Base-by-base conservation (phyloP, 495 filamentous ascomycete species). In the Bombardia bombarda region DNA sequence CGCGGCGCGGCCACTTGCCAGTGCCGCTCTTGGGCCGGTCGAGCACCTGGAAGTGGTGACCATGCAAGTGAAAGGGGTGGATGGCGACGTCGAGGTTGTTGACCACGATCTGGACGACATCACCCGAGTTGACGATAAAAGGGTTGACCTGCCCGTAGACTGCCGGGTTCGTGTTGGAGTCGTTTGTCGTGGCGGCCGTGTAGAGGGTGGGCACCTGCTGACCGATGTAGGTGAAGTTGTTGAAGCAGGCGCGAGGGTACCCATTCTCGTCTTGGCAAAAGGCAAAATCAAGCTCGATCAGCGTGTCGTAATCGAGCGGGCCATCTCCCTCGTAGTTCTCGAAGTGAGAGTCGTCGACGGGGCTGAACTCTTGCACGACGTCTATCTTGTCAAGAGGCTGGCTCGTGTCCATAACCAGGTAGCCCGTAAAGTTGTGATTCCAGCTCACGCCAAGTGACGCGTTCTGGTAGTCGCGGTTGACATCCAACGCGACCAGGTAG, bases 191-290 rank as follows among this genome's bases (percentile, higher is more conserved):
- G 8, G 86, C 62, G 1, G 75, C 86, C 0, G 82, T 80, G 66
- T 86, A 95, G 5, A 95, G 65, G 0, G 84, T 80, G 1, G 87
- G 87, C 1, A 93, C 88, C 49, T 82, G 80, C 38, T 86, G 85
- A 19, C 40, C 42, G 31, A 86, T 77, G 52, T 86, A 94, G 32
- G 81, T 82, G 34, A 82, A 68, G 50, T 80, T 74, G 56, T 92
- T 90, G 65, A 94, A 78, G 57, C 86, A 85, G 9, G 85, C 81
- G 33, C 67, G 78, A 46, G 83, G 83, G 38, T 79, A 79, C 4
- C 73, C 75, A 32, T 83, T 84, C 49, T 74, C 63, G 23, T 75
- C 75, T 7, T 74, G 49, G 35, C 74, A 81, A 50, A 83, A 83
- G 34, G 65, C 63, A 49, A 86, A 65, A 57, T 80, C 67, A 19